Percentiles rank a stretch among this genome's conserved stretches.
These are phyloP conservation scores for Athelia sp. DNA, from an alignment of 1,284 basidiomycete species.

Conservation along the genomic window DNA sequence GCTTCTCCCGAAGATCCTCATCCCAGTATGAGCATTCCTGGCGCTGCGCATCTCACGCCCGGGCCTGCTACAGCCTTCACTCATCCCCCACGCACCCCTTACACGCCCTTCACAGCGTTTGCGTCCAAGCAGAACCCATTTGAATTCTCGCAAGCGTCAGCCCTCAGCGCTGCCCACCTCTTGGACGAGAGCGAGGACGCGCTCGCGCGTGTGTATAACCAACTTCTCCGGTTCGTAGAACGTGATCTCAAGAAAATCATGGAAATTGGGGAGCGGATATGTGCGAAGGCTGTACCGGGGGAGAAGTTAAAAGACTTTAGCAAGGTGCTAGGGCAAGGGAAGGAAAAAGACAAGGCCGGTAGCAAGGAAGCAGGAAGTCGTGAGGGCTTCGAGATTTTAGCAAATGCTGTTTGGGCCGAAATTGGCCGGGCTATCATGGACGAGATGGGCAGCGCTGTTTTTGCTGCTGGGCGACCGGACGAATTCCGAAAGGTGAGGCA, in stretches of 20 bases:
- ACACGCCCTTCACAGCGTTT: slow-evolving; percentile 61
- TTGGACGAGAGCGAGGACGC: slow-evolving; percentile 62
- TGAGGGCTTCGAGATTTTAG: slow-evolving; percentile 74
- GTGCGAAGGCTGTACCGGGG: slow-evolving; percentile 32
- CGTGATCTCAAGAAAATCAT: slow-evolving; percentile 69
- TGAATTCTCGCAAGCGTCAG: slow-evolving; percentile 18
- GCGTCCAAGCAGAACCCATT: slow-evolving; percentile 45
- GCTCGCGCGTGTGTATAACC: slow-evolving; percentile 75
- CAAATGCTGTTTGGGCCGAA: slow-evolving; percentile 86
- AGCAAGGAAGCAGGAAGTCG: slow-evolving; percentile 10
- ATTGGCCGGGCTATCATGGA: slow-evolving; percentile 76
- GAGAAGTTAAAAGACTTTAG: slow-evolving; percentile 11
- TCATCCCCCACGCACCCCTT: slow-evolving; percentile 53
- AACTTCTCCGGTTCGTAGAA: slow-evolving; percentile 76
- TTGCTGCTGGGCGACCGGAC: slow-evolving; percentile 86
- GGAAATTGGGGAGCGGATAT: slow-evolving; percentile 69
- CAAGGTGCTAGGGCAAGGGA: slow-evolving; percentile 2
- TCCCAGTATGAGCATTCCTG: neutral
- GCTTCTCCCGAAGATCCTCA: slow-evolving; percentile 12
- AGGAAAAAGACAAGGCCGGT: neutral
- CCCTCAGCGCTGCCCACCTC: slow-evolving; percentile 33
- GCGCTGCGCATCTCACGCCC: neutral
- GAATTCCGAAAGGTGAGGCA: slow-evolving; percentile 81
- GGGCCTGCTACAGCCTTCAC: slow-evolving; percentile 15
- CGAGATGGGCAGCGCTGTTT: slow-evolving; percentile 78